These are phyloP conservation scores for Tylopilus orsonianus DNA, from an alignment of 1,284 basidiomycete species.

Conservation along the genomic window DNA sequence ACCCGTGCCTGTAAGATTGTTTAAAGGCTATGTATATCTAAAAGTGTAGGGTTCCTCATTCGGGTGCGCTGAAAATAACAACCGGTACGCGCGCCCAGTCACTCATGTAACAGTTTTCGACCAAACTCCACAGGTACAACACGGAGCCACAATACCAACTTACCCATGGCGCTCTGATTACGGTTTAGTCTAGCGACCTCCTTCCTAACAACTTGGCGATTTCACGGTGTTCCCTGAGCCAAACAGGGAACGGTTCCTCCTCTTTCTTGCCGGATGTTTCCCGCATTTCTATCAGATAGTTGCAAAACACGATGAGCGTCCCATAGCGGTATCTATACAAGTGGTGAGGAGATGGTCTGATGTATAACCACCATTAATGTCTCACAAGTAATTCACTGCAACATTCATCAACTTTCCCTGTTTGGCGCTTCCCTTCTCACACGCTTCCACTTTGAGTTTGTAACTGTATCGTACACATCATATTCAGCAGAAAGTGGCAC, in stretches of 20 bases:
- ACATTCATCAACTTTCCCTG: slow-evolving; percentile 71
- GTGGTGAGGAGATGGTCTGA: slow-evolving; percentile 2
- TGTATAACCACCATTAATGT: slow-evolving; percentile 11
- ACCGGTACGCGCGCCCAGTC: too few relatives aligned
- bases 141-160: neutral
- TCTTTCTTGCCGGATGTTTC: slow-evolving; percentile 41
- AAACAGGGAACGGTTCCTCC: slow-evolving; percentile 70
- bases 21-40: neutral
- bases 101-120: neutral
- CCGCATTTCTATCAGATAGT: slow-evolving; percentile 86
- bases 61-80: too few relatives aligned
- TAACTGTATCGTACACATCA: slow-evolving; percentile 52
- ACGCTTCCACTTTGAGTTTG: slow-evolving; percentile 86
- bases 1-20: neutral
- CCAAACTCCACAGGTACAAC: slow-evolving; percentile 1
- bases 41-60: neutral
- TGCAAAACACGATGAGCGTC: slow-evolving; percentile 91
- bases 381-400: slow-evolving; percentile 84
- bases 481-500: slow-evolving; percentile 1
- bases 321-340: slow-evolving; percentile 76
- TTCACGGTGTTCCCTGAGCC: slow-evolving; percentile 83
- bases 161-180: neutral
- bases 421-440: slow-evolving; percentile 77
- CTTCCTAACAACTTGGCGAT: slow-evolving; percentile 77
- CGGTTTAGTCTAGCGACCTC: slow-evolving; percentile 69